Conservation (phyloP, 2,329 filamentous ascomycete genomes). For the Incumbomyces delicatus region DNA sequence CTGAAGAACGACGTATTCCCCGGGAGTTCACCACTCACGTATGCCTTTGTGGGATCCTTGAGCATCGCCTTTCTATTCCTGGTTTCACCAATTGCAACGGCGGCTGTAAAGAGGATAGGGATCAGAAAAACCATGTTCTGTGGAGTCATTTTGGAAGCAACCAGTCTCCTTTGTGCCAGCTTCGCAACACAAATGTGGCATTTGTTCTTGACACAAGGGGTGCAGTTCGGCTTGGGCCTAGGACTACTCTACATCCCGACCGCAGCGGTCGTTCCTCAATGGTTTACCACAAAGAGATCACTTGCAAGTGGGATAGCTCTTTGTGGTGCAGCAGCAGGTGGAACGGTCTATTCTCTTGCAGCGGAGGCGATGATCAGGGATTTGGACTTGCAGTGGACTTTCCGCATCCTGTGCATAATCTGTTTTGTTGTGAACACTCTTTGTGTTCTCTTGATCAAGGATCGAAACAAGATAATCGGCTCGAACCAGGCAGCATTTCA, state of each 20-base stretch:
- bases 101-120: not conserved
- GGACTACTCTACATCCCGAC: slow-evolving; percentile 22
- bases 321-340: slow-evolving; percentile 23
- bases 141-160: slow-evolving; percentile 13
- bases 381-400: slow-evolving; percentile 20
- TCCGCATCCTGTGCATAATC: slow-evolving; percentile 21
- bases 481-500: slow-evolving; percentile 20
- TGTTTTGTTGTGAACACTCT: slow-evolving; percentile 16
- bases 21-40: slow-evolving; percentile 19
- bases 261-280: slow-evolving; percentile 21
- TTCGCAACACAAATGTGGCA: slow-evolving; percentile 20
- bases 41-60: slow-evolving; percentile 24
- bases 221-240: slow-evolving; percentile 21
- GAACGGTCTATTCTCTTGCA: slow-evolving; percentile 21
- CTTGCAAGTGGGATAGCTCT: slow-evolving; percentile 12
- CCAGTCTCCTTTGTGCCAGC: slow-evolving; percentile 20
- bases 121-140: slow-evolving; percentile 14
- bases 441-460: slow-evolving; percentile 20
- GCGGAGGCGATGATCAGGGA: slow-evolving; percentile 20
- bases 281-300: slow-evolving; percentile 10
- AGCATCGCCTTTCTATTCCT: slow-evolving; percentile 20
- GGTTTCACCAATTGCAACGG: slow-evolving; percentile 20
- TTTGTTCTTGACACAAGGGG: slow-evolving; percentile 21
- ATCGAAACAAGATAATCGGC: slow-evolving; percentile 19
- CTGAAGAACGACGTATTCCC: slow-evolving; percentile 24